These are phyloP conservation scores for Daldinia childiae DNA, from an alignment of 495 filamentous ascomycete species.

Conservation along the genomic window DNA sequence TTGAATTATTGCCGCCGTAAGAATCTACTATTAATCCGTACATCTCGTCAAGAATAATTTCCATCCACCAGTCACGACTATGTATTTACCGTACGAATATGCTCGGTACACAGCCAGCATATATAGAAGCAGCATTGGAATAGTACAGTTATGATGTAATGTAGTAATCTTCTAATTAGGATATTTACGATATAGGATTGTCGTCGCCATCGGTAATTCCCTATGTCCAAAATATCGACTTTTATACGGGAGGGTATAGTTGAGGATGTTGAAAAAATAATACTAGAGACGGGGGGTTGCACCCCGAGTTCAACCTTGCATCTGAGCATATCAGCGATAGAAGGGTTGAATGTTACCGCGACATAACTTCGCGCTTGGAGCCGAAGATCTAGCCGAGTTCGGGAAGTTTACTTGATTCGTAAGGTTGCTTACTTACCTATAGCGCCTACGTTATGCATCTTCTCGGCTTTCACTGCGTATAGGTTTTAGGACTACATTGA, in stretches of 20 bases:
- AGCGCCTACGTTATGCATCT: neutral
- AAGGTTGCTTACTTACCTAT: neutral
- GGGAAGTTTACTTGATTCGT: neutral
- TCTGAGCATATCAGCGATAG: slow-evolving; percentile 10
- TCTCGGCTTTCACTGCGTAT: neutral
- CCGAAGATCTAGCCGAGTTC: slow-evolving; percentile 5
- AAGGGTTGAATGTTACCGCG: slow-evolving; percentile 41
- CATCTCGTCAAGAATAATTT: neutral
- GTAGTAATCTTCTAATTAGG: neutral
- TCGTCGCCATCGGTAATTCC: neutral
- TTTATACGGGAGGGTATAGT: neutral
- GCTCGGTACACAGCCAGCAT: neutral
- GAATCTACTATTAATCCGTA: neutral
- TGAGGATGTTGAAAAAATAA: neutral
- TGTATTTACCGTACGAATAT: neutral
- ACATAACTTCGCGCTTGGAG: slow-evolving; percentile 6
- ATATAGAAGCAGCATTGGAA: neutral
- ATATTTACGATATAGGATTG: neutral
- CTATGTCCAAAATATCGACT: neutral
- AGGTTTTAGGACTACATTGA: neutral
- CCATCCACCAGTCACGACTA: neutral
- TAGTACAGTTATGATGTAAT: neutral
- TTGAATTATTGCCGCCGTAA: neutral
- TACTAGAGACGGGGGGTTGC: slow-evolving; percentile 32
- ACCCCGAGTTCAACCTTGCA: slow-evolving; percentile 41